Evolutionary conservation across 139 green algal genomes (phyloP), one percentile per base, ranked within the genome.

Genomic region (Chlamydomonas sphaeroides): DNA sequence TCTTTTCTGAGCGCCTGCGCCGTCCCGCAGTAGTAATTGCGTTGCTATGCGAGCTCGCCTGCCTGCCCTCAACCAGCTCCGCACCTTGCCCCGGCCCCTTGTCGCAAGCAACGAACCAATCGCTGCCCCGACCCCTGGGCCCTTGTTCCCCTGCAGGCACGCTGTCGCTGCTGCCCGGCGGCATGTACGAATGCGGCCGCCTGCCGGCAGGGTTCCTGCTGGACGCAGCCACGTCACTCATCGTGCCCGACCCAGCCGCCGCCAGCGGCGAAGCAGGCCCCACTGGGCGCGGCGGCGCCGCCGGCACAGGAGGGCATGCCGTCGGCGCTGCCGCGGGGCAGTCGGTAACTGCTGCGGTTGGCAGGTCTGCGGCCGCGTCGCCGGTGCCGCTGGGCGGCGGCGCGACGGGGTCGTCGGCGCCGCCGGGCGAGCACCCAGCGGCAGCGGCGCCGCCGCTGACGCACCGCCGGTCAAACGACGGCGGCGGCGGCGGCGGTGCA

Each of bases 171-270:
- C 18, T 83, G 33, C 76, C 76, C 4, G 76, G 76, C 62, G 76
- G 76, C 26, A 51, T 83, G 63, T 73, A 74, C 63, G 76, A 83
- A 28, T 83, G 76, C 45, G 76, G 76, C 25, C 45, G 63, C 18
- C 62, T 83, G 63, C 76, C 76, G 0, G 32, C 63, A 0, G 76
- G 76, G 33, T 83, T 74, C 63, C 17, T 45, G 20, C 32, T 72
- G 5, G 76, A 83, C 45, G 45, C 76, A 5, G 8, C 35, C 33
- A 72, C 45, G 15, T 33, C 36, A 20, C 33, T 72, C 21, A 83
- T 83, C 33, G 45, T 66, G 30, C 62, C 45, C 8, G 45, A 25
- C 25, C 26, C 39, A 57, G 10, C 28, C n/a, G 42, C 1, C n/a
- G 26, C 10, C 18, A 45, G 33, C 15, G 71, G 33, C 32, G 68